Evolutionary conservation across 192 early-diverging fungal species (phyloP).

Genomic region (Linnemannia exigua): DNA sequence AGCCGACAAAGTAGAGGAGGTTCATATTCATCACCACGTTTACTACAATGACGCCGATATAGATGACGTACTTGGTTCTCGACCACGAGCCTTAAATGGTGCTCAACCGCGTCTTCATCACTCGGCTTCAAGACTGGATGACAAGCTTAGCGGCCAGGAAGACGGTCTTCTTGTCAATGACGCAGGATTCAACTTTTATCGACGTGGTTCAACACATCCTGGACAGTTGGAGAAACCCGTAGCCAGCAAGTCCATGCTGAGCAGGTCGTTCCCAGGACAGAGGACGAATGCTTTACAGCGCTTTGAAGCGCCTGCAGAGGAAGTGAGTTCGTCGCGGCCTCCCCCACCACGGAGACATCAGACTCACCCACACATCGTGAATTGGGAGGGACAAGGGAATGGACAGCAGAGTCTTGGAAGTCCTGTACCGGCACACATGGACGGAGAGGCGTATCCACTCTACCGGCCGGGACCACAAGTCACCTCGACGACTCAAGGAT

Average conservation of each 20-base stretch:
- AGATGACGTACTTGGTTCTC: not conserved
- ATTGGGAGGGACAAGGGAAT: not conserved
- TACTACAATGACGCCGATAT: conserved; percentile 23
- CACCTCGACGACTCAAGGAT: not conserved
- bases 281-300: not conserved
- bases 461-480: not conserved
- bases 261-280: conserved; percentile 23
- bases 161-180: conserved; percentile 1
- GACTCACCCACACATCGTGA: not conserved
- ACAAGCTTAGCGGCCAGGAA: not conserved
- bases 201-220: not conserved
- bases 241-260: conserved; percentile 1
- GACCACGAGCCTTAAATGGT: not conserved
- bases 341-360: conserved; percentile 9
- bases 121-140: not conserved
- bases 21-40: conserved; percentile 49
- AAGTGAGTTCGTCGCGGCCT: not conserved
- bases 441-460: not conserved
- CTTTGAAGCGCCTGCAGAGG: not conserved
- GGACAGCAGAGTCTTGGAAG: not conserved
- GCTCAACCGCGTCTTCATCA: not conserved
- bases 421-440: not conserved
- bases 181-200: conserved; percentile 3
- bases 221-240: not conserved
- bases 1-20: conserved; percentile 37